A percentile compares a stretch with the other conserved stretches of the same genome.
These are phyloP conservation scores for Leishmania mexicana DNA, from an alignment of 208 protist genomes.

Conservation along the genomic window DNA sequence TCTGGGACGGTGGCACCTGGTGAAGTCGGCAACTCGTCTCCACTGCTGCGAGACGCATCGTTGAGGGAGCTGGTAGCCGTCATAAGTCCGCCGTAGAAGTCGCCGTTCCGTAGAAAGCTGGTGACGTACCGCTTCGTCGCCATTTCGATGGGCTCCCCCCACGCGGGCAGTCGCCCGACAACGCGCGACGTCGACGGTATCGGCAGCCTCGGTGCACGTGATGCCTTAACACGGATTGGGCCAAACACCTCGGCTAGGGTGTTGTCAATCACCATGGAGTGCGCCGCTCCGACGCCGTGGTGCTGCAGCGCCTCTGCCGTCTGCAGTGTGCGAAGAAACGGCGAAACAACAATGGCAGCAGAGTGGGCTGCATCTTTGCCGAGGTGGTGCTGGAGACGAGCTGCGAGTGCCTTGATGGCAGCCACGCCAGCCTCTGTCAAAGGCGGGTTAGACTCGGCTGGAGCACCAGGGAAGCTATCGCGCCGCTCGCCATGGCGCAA, in stretches of 20 bases:
- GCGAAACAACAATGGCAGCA: slow-evolving; percentile 58
- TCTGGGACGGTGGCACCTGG: background rate
- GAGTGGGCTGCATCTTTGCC: slow-evolving; percentile 27
- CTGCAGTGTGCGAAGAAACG: slow-evolving; percentile 71
- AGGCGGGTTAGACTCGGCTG: slow-evolving; percentile 67
- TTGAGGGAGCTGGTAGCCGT: background rate
- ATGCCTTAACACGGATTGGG: slow-evolving; percentile 64
- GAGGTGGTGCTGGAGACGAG: slow-evolving; percentile 38
- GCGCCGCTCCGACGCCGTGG: slow-evolving; percentile 44
- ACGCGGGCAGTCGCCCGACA: slow-evolving; percentile 46
- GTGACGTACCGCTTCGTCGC: slow-evolving; percentile 43
- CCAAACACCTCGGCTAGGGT: slow-evolving; percentile 79
- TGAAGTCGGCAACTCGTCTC: slow-evolving; percentile 6
- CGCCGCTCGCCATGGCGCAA: slow-evolving; percentile 86
- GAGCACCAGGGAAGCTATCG: slow-evolving; percentile 48
- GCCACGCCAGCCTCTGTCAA: slow-evolving; percentile 60
- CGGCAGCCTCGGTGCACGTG: slow-evolving; percentile 21
- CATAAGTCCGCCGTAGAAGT: slow-evolving; percentile 26
- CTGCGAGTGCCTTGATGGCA: slow-evolving; percentile 37
- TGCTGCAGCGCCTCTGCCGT: slow-evolving; percentile 61
- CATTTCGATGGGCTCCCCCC: slow-evolving; percentile 70
- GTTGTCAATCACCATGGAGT: slow-evolving; percentile 54
- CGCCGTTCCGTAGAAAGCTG: slow-evolving; percentile 37
- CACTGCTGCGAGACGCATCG: background rate
- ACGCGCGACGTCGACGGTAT: background rate